Base-by-base conservation (phyloP, 1,284 basidiomycete species). In the Schizopora paradoxa region DNA sequence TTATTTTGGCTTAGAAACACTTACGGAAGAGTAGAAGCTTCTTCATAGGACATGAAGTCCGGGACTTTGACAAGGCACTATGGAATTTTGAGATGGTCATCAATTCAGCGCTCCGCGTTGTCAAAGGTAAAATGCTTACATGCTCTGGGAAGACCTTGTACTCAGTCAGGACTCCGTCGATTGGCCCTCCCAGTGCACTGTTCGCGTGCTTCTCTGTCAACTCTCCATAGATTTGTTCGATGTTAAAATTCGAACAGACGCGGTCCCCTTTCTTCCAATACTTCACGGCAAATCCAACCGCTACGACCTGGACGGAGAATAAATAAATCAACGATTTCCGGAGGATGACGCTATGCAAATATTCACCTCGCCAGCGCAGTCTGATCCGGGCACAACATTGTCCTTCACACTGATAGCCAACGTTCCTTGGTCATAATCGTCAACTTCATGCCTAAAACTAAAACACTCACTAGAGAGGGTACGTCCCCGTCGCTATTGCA, bases 301-400 rank as follows among this genome's bases (percentile, higher is more conserved):
- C 66, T 29, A 79, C 61, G 38, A 84, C n/a, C n/a, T n/a, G n/a
- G n/a, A n/a, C n/a, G n/a, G n/a, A n/a, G n/a, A n/a, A n/a, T n/a
- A n/a, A n/a, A n/a, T n/a, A n/a, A n/a, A n/a, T n/a, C n/a, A n/a
- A n/a, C n/a, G n/a, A n/a, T n/a, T n/a, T n/a, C n/a, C n/a, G n/a
- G n/a, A n/a, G n/a, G n/a, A n/a, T n/a, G n/a, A n/a, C n/a, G n/a
- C n/a, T n/a, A n/a, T n/a, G n/a, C n/a, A n/a, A n/a, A n/a, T n/a
- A n/a, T n/a, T n/a, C n/a, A 65, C 55, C 19, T 80, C 75, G 6
- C 82, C 81, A 11, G 82, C 79, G 51, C 74, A 70, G 54, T 85
- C 82, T 4, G 79, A 82, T 56, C 70, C 66, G 1, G 79, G 78
- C 13, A 80, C 66, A 2, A 73, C 53, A 31, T 73, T 58, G 3